A percentile compares a stretch with the other conserved stretches of the same genome.
Evolutionary conservation across 2,329 filamentous ascomycete species (phyloP).

Genomic region (Pyrenochaeta sp.): DNA sequence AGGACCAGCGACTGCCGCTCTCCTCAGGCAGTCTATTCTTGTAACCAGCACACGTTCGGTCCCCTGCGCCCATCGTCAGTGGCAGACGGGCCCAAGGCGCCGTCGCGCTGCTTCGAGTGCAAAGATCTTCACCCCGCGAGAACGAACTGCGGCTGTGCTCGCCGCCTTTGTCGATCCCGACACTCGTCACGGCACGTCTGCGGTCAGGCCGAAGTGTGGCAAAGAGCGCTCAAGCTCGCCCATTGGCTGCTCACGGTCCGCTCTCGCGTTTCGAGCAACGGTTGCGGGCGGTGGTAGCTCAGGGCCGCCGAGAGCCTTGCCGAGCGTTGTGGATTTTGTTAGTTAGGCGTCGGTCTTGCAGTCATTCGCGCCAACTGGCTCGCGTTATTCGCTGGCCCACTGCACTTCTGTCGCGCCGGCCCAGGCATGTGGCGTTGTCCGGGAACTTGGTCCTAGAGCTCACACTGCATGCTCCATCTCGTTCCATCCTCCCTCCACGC

Average conservation of each 20-base stretch:
- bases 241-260: slow-evolving; percentile 22
- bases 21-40: slow-evolving; percentile 10
- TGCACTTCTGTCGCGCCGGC: slow-evolving; percentile 7
- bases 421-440: slow-evolving; percentile 28
- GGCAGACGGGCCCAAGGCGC: slow-evolving; percentile 14
- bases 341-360: slow-evolving; percentile 15
- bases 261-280: slow-evolving; percentile 18
- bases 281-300: slow-evolving; percentile 17
- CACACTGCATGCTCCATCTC: slow-evolving; percentile 17
- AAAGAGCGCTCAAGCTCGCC: slow-evolving; percentile 9
- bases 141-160: slow-evolving; percentile 30
- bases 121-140: slow-evolving; percentile 22
- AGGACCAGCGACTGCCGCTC: no score
- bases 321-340: slow-evolving; percentile 18
- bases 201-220: slow-evolving; percentile 40
- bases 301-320: slow-evolving; percentile 12
- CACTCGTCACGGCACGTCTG: slow-evolving; percentile 4
- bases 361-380: slow-evolving; percentile 19
- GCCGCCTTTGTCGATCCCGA: slow-evolving; percentile 29
- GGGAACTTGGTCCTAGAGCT: slow-evolving; percentile 21
- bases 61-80: slow-evolving; percentile 7
- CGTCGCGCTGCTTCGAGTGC: slow-evolving; percentile 2
- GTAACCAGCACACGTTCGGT: slow-evolving; percentile 4
- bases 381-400: slow-evolving; percentile 13
- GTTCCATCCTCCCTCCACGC: slow-evolving; percentile 17